These are phyloP conservation scores for Sanguinoderma infundibulare DNA, from an alignment of 1,284 basidiomycete species.

Conservation along the genomic window DNA sequence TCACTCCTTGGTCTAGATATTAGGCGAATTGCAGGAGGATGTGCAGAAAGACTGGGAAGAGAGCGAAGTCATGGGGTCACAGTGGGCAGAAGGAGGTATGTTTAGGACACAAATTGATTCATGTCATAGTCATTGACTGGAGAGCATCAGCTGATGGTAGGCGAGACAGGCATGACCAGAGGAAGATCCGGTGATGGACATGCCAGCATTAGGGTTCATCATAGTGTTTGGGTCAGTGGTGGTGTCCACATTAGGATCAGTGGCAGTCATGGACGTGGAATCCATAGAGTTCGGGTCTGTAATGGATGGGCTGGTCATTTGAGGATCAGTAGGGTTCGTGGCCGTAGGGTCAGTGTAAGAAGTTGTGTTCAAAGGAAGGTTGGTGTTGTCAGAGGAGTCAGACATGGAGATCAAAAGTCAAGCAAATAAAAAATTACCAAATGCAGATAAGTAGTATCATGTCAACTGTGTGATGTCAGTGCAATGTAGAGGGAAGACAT, in stretches of 20 bases:
- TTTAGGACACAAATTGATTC: conserved; percentile 1
- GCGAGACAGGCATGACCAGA: conserved; percentile 19
- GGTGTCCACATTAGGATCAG: not conserved
- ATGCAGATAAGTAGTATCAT: not conserved
- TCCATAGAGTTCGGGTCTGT: conserved; percentile 1
- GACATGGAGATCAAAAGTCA: conserved; percentile 15
- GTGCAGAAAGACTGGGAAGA: conserved; percentile 23
- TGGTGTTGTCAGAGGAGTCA: conserved; percentile 9
- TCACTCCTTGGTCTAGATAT: conserved; percentile 65
- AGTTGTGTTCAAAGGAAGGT: conserved; percentile 12
- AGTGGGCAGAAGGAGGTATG: conserved; percentile 13
- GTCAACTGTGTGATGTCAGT: no score
- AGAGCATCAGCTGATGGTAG: conserved; percentile 15
- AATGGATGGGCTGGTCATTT: not conserved
- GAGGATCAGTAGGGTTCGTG: not conserved
- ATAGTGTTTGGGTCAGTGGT: not conserved
- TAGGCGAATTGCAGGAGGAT: conserved; percentile 21
- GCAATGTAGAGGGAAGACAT: no score
- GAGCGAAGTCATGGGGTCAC: conserved; percentile 23
- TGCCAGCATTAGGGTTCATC: not conserved
- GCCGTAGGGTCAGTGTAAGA: conserved; percentile 3
- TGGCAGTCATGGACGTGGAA: conserved; percentile 7
- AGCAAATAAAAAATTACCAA: no score
- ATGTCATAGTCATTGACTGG: not conserved
- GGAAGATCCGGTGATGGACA: conserved; percentile 16